Conservation (phyloP, 495 filamentous ascomycete genomes). For the Amphirosellinia nigrospora region DNA sequence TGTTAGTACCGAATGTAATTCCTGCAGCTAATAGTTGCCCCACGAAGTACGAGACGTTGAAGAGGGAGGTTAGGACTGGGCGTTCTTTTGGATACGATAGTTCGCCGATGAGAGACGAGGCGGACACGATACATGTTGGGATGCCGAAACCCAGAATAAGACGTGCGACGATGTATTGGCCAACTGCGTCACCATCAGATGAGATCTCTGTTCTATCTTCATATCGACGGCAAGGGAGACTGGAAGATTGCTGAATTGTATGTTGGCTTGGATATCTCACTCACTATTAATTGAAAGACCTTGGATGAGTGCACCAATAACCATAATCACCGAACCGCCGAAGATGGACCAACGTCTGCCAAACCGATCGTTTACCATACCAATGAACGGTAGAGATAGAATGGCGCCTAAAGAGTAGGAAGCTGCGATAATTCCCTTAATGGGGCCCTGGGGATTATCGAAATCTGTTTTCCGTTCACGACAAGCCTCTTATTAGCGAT, state of each 20-base stretch:
- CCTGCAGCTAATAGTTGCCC: slow-evolving; percentile 67
- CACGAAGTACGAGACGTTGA: slow-evolving; percentile 70
- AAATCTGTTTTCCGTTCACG: slow-evolving; percentile 38
- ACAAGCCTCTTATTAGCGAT: no score
- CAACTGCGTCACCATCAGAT: slow-evolving; percentile 35
- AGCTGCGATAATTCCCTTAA: slow-evolving; percentile 54
- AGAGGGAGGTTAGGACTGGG: slow-evolving; percentile 67
- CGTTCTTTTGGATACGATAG: slow-evolving; percentile 70
- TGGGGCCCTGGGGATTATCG: slow-evolving; percentile 43
- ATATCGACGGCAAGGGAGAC: not conserved
- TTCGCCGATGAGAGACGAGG: slow-evolving; percentile 67
- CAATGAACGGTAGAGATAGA: slow-evolving; percentile 62
- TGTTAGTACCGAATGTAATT: slow-evolving; percentile 65
- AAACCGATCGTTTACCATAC: slow-evolving; percentile 63
- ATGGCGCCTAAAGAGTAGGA: slow-evolving; percentile 64
- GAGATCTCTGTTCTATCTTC: not conserved
- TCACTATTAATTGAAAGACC: slow-evolving; percentile 50
- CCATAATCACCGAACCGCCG: slow-evolving; percentile 62
- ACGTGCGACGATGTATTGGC: slow-evolving; percentile 69
- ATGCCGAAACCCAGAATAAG: slow-evolving; percentile 68
- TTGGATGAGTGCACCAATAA: slow-evolving; percentile 61
- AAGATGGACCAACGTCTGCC: slow-evolving; percentile 64
- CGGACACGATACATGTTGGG: slow-evolving; percentile 67
- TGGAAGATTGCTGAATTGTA: not conserved
- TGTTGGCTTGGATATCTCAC: slow-evolving; percentile 11